Base-by-base conservation (phyloP, 1,139 yeast genomes). In the Protomyces lactucae-debilis region DNA sequence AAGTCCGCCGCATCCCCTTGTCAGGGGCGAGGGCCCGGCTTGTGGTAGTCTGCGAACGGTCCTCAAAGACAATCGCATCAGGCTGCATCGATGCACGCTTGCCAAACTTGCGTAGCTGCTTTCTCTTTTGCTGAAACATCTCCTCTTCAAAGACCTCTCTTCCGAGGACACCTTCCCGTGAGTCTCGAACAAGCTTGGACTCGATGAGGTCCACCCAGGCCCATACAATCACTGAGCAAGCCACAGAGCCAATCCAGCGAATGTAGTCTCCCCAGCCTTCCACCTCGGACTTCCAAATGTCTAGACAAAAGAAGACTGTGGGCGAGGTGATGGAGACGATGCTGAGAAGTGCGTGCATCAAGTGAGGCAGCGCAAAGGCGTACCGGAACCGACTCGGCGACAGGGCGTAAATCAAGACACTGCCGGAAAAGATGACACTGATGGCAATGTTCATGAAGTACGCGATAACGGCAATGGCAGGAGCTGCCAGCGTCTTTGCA, bases 171-270 rank as follows among this genome's bases (percentile, higher is more conserved):
- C 96, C 95, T 66, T 84, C 86, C 61, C 85, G 85, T 70, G 89
- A 95, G 67, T 82, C 82, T n/a, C 79, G 80, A 69, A 82, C 82
- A 76, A 86, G 86, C 36, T 85, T 76, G 14, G 80, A 76, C 66
- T 82, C 82, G 63, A 86, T 81, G 67, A 88, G 80, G 72, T 88
- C 90, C 67, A 89, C 83, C 95, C 96, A 89, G 74, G 87, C 95
- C 95, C 96, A 89, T 0, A 89, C 90, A 18, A 87, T 80, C 4
- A 88, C 87, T 43, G 72, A 70, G 8, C 76, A 75, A 21, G 73
- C 69, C 65, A 73, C 70, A n/a, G 71, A 59, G 10, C 73, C 70
- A 55, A 88, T 88, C 61, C 89, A 82, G 36, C 86, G 79, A n/a
- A 87, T 85, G 72, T 86, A 87, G 70, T 87, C 92, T 12, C 91